Base-by-base conservation (phyloP, 2,329 filamentous ascomycete species). In the Fusarium proliferatum region DNA sequence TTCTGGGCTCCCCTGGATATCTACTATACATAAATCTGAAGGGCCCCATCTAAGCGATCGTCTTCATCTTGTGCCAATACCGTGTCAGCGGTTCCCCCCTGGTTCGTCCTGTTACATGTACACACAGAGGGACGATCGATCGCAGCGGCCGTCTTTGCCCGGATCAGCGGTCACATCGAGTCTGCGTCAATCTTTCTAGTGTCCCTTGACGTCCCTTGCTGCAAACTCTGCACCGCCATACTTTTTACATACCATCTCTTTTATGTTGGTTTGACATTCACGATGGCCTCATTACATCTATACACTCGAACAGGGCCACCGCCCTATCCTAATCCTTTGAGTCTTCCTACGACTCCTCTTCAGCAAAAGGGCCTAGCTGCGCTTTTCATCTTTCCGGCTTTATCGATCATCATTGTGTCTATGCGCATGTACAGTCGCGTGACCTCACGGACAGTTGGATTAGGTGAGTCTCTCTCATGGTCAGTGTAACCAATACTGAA, bases 281-380 rank as follows among this genome's bases (percentile, higher is more conserved):
- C 16, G 16, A 75, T 75, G 67, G 53, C 41, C 17, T 69, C 52
- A 19, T 39, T 41, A 21, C 15, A 42, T n/a, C 48, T 74, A 9
- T 72, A 57, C 15, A 41, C 60, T 46, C 71, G 71, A 21, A 43
- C 43, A 21, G 72, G 72, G 23, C 74, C 73, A 23, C 71, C 69
- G 12, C 70, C 77, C 10, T 74, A 74, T 30, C 75, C 71, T 2
- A 71, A 81, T 53, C 77, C 79, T 11, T 62, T 71, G 36, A 73
- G 76, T 45, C 80, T 81, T 12, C 80, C 80, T 4, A 81, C 80
- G 16, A 77, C 80, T 16, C 71, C 79, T n/a, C 77, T 81, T 19
- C 81, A 83, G 51, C 61, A 72, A 12, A 67, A 68, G 15, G 81
- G 76, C 3, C 61, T 82, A 8, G 77, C 78, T 45, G 71, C 82